These are phyloP conservation scores for Solanum boliviense DNA, from an alignment of 257 asterid species.

Conservation along the genomic window DNA sequence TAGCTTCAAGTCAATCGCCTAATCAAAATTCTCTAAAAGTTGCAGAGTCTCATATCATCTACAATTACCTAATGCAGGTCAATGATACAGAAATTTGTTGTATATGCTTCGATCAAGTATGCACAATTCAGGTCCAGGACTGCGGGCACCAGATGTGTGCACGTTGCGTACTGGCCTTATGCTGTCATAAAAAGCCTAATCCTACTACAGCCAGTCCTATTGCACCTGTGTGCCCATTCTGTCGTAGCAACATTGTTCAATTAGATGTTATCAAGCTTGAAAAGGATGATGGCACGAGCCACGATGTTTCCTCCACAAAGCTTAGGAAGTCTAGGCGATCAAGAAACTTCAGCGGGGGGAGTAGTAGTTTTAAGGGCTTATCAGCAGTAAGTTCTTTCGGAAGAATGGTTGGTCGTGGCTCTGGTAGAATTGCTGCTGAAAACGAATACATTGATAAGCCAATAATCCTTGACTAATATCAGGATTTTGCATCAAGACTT, in stretches of 20 bases:
- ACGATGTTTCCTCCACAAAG: slow-evolving; percentile 41
- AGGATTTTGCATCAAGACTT: not conserved
- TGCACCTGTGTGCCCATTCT: slow-evolving; percentile 80
- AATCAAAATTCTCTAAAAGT: not conserved
- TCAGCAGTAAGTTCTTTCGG: slow-evolving; percentile 69
- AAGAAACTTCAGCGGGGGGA: slow-evolving; percentile 67
- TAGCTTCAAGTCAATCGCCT: not conserved
- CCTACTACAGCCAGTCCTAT: slow-evolving; percentile 38
- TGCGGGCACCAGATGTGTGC: slow-evolving; percentile 97
- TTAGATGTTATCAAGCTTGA: slow-evolving; percentile 51
- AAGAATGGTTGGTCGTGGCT: slow-evolving; percentile 60
- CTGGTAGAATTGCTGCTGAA: slow-evolving; percentile 50
- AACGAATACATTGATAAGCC: slow-evolving; percentile 64
- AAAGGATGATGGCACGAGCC: slow-evolving; percentile 22
- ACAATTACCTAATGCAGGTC: slow-evolving; percentile 26
- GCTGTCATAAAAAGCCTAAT: slow-evolving; percentile 91
- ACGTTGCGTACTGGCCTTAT: slow-evolving; percentile 75
- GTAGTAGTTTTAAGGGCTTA: slow-evolving; percentile 85
- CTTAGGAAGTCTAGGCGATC: slow-evolving; percentile 59
- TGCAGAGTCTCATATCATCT: not conserved
- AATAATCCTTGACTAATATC: slow-evolving; percentile 27
- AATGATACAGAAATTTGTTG: slow-evolving; percentile 76
- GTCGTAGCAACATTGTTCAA: slow-evolving; percentile 72
- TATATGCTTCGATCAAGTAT: slow-evolving; percentile 86
- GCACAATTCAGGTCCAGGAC: slow-evolving; percentile 82